Base-by-base conservation (phyloP, 2,329 filamentous ascomycete species). In the Leptographium flavum region DNA sequence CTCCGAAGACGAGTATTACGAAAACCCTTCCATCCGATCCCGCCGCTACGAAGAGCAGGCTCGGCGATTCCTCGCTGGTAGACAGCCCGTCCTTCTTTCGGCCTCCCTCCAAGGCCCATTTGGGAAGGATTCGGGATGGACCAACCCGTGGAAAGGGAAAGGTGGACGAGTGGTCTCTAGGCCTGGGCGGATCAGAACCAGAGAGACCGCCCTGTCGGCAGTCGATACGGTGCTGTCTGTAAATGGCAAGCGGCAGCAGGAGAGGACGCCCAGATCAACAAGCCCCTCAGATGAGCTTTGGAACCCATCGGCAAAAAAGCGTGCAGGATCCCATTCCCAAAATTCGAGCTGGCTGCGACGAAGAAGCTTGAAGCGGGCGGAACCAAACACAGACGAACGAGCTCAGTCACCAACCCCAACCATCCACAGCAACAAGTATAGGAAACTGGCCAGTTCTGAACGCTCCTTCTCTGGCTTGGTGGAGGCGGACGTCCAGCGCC, bases 41-140 rank as follows among this genome's bases (percentile, higher is more conserved):
- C 58, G 64, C 21, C 68, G 74, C 48, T 76, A 79, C 47, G 78
- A 83, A 56, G 59, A 65, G 0, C 70, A 79, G 13, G 81, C 75
- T 1, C 61, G 67, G 28, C 66, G 68, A 30, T 84, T 73, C 52
- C 61, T 83, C 32, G 60, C 66, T 7, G 81, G 81, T 0, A 61
- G 67, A 27, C 56, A 67, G 2, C 69, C 80, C 0, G 55, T 71
- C 22, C 65, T 87, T 3, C 57, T 79, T 3, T 81, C 81, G 13
- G 73, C 81, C 7, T 60, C 63, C 6, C 63, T 85, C 3, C 68
- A 63, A 48, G 81, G 81, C 0, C 81, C 81, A 0, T 81, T 84
- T 51, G 66, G 70, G 38, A 57, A 54, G 45, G 55, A 60, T 35
- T 64, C 59, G 2, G 68, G 68, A 21, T 76, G 72, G 72, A 53